Evolutionary conservation across 1,284 basidiomycete species (phyloP).

Genomic region (Malassezia equina): DNA sequence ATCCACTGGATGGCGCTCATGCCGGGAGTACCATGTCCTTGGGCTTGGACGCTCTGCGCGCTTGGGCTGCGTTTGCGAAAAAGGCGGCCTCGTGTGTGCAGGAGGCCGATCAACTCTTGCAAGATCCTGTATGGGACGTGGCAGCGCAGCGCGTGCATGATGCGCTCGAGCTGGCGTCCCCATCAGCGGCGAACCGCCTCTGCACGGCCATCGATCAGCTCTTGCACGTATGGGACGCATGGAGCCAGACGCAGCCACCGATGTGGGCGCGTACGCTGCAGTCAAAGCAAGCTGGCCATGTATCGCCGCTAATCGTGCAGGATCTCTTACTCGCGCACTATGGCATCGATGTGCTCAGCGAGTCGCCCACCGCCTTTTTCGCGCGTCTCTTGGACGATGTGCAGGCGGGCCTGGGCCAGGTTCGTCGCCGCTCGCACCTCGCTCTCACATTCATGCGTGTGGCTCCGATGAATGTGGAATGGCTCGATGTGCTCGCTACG

Average conservation of each 20-base stretch:
- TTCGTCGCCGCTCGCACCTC: slow-evolving; percentile 10
- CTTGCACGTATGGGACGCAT: background rate
- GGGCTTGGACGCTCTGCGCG: slow-evolving; percentile 8
- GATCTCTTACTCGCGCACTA: slow-evolving; percentile 3
- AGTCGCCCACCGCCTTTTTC: slow-evolving; percentile 1
- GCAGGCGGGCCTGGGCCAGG: slow-evolving; percentile 7
- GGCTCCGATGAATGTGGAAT: background rate
- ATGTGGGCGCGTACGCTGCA: background rate
- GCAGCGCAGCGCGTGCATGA: background rate
- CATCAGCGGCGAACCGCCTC: slow-evolving; percentile 5
- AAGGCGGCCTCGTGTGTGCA: background rate
- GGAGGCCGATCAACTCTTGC: background rate
- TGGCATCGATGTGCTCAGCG: background rate
- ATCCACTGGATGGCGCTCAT: background rate
- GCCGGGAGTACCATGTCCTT: slow-evolving; percentile 9
- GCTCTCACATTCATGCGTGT: slow-evolving; percentile 7
- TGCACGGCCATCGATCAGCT: background rate
- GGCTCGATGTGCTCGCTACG: slow-evolving; percentile 4
- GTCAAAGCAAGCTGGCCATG: background rate
- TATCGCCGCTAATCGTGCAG: background rate
- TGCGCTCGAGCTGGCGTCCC: background rate
- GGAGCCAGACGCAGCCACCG: background rate
- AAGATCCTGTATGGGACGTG: background rate
- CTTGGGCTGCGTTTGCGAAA: background rate
- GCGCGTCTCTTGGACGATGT: slow-evolving; percentile 8